A percentile compares a stretch with the other conserved stretches of the same genome.
Evolutionary conservation across 2,329 filamentous ascomycete species (phyloP).

Genomic region (Trichophyton rubrum): DNA sequence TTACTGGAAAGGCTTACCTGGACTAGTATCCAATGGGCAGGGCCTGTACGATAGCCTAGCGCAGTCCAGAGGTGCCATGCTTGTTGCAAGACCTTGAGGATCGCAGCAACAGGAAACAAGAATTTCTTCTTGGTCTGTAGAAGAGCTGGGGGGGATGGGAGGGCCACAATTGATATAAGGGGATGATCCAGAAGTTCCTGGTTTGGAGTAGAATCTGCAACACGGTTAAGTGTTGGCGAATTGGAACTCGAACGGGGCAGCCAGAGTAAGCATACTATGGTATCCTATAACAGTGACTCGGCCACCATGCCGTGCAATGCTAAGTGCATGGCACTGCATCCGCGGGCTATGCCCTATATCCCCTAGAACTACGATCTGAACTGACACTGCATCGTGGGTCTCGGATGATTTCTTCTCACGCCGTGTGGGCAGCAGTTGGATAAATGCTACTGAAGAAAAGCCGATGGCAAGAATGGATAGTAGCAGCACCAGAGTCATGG

Average conservation of each 20-base stretch:
- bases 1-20: slow-evolving; percentile 39
- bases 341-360: slow-evolving; percentile 92
- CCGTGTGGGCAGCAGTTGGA: background rate
- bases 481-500: background rate
- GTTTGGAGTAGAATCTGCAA: slow-evolving; percentile 62
- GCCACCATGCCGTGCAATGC: slow-evolving; percentile 70
- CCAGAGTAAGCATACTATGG: slow-evolving; percentile 43
- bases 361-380: slow-evolving; percentile 67
- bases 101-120: slow-evolving; percentile 65
- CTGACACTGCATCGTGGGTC: slow-evolving; percentile 1
- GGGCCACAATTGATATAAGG: slow-evolving; percentile 56
- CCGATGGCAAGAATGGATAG: background rate
- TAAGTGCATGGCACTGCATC: slow-evolving; percentile 97
- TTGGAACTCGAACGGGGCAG: background rate
- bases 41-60: slow-evolving; percentile 60
- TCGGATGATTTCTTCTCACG: background rate
- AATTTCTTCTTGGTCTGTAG: slow-evolving; percentile 56
- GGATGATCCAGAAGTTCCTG: slow-evolving; percentile 60
- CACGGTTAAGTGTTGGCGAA: background rate
- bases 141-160: slow-evolving; percentile 54
- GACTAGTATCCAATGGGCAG: slow-evolving; percentile 74
- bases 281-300: slow-evolving; percentile 81
- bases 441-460: background rate
- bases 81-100: slow-evolving; percentile 79
- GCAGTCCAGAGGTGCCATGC: slow-evolving; percentile 56